These are phyloP conservation scores for Graphilbum fragrans DNA, from an alignment of 2,329 filamentous ascomycete genomes.

Conservation along the genomic window DNA sequence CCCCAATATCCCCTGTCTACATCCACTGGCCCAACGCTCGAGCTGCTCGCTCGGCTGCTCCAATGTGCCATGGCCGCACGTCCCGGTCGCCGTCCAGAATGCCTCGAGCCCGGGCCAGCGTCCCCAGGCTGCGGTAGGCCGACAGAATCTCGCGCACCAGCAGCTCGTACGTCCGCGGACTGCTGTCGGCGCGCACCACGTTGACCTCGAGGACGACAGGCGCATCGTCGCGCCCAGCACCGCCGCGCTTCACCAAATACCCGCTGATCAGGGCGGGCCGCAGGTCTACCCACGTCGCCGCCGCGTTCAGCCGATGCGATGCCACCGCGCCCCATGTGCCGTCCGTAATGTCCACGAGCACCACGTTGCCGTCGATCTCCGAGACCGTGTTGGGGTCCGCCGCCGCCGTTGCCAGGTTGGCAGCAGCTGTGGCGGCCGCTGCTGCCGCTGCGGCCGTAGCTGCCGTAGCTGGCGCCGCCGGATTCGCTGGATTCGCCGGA, in stretches of 20 bases:
- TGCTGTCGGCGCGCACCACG: constrained; percentile 44
- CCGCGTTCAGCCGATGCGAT: constrained; percentile 52
- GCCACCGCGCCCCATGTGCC: constrained; percentile 66
- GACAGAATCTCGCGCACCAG: constrained; percentile 58
- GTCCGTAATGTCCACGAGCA: constrained; percentile 60
- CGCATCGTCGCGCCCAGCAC: constrained; percentile 41
- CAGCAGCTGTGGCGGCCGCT: constrained; percentile 16
- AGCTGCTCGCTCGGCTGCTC: constrained; percentile 56
- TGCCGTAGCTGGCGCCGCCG: neutral
- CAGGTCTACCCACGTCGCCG: constrained; percentile 39
- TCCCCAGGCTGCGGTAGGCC: constrained; percentile 56
- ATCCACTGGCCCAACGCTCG: constrained; percentile 52
- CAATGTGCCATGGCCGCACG: constrained; percentile 68
- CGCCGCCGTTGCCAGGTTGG: constrained; percentile 6
- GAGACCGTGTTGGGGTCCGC: constrained; percentile 24
- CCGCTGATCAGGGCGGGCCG: constrained; percentile 49
- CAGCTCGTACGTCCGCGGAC: constrained; percentile 44
- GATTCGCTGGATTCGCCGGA: neutral
- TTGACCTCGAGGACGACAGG: constrained; percentile 53
- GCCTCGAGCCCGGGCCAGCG: constrained; percentile 55
- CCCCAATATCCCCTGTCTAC: constrained; percentile 35
- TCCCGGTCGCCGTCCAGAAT: constrained; percentile 46
- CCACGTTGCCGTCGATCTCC: constrained; percentile 43
- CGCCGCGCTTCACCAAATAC: constrained; percentile 53
- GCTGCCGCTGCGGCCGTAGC: neutral